Conservation (phyloP, 1,284 basidiomycete species). For the Fomes fomentarius region DNA sequence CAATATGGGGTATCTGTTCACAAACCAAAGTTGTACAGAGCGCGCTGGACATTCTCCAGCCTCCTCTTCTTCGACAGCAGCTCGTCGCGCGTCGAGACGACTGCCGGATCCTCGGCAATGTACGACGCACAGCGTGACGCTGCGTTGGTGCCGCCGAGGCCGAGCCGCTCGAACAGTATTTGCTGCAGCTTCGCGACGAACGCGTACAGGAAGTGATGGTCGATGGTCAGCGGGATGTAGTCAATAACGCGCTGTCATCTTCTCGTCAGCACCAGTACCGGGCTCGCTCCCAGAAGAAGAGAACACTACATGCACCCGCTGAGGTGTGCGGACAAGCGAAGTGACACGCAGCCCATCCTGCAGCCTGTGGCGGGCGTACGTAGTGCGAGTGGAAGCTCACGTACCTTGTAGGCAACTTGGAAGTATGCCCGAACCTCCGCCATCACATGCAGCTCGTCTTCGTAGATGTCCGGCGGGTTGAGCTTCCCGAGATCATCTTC, state of each 20-base stretch:
- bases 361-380: neutral
- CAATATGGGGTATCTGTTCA: too few relatives aligned
- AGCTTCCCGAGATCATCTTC: constrained; percentile 45
- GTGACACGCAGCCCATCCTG: too few relatives aligned
- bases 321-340: too few relatives aligned
- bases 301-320: too few relatives aligned
- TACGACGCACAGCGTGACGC: constrained; percentile 40
- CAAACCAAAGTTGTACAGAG: constrained; percentile 38
- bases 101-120: constrained; percentile 45
- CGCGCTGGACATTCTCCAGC: constrained; percentile 36
- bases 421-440: constrained; percentile 56
- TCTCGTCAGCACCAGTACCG: neutral
- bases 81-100: constrained; percentile 41
- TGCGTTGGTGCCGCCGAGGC: constrained; percentile 40
- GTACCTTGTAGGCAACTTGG: constrained; percentile 50
- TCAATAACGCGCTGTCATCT: constrained; percentile 48
- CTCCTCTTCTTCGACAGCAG: constrained; percentile 34
- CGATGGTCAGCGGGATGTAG: constrained; percentile 48
- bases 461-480: constrained; percentile 42
- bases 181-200: constrained; percentile 39
- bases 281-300: too few relatives aligned
- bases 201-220: constrained; percentile 44
- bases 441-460: constrained; percentile 52
- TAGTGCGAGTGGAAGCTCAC: neutral
- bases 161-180: constrained; percentile 42